Conservation (phyloP, 2,329 filamentous ascomycete species). For the Clarireedia paspali region DNA sequence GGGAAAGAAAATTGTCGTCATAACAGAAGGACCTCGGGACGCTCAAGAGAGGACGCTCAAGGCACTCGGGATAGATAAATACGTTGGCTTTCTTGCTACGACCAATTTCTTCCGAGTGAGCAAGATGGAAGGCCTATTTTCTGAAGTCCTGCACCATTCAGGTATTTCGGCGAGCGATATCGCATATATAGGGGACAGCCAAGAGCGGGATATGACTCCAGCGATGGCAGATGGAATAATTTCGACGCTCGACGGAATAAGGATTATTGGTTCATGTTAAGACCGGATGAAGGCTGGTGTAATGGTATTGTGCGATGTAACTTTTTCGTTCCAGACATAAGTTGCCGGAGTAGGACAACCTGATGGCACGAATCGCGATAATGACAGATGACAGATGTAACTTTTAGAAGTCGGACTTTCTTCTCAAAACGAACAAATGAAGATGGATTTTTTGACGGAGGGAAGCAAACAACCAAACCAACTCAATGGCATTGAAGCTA, state of each 20-base stretch:
- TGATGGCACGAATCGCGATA: too few relatives aligned
- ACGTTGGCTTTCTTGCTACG: not conserved
- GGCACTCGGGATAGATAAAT: not conserved
- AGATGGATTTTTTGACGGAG: too few relatives aligned
- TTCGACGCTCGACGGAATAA: not conserved
- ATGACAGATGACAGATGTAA: too few relatives aligned
- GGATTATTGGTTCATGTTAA: too few relatives aligned
- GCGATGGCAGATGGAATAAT: not conserved
- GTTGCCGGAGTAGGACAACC: too few relatives aligned
- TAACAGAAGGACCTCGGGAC: not conserved
- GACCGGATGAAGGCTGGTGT: too few relatives aligned
- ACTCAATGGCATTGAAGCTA: too few relatives aligned
- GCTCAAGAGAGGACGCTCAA: not conserved
- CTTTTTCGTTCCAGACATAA: too few relatives aligned
- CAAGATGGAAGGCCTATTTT: not conserved
- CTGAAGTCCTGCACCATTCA: not conserved
- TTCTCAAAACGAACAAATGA: too few relatives aligned
- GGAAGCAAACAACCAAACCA: too few relatives aligned
- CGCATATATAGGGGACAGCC: not conserved
- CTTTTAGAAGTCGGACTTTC: too few relatives aligned
- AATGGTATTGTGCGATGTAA: too few relatives aligned
- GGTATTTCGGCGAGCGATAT: not conserved
- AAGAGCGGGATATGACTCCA: not conserved
- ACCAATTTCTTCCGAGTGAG: not conserved
- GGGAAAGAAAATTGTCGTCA: not conserved